A percentile compares a stretch with the other conserved stretches of the same genome.
These are phyloP conservation scores for Rhodosporidiobolus sp. DNA, from an alignment of 768 basidiomycete species.

Conservation along the genomic window DNA sequence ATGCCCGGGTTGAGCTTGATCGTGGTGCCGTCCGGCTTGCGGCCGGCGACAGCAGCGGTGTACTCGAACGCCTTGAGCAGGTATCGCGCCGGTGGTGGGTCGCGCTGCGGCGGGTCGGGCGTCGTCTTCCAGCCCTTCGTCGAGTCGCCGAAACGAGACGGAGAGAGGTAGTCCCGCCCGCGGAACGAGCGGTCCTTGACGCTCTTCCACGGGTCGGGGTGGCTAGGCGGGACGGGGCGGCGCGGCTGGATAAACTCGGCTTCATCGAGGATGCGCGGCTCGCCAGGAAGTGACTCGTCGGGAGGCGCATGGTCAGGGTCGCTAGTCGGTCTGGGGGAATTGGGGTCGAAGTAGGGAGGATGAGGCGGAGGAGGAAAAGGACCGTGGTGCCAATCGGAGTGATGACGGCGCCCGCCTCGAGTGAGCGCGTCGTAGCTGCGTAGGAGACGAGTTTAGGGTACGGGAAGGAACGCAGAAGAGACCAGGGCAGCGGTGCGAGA, in stretches of 20 bases:
- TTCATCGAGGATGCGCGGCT: neutral
- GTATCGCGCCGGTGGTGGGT: constrained; percentile 10
- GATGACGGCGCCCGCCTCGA: neutral
- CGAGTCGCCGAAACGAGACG: neutral
- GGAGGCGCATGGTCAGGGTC: neutral
- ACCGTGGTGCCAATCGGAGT: neutral
- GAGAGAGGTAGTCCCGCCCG: neutral
- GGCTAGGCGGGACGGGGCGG: constrained; percentile 10
- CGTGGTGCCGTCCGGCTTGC: neutral
- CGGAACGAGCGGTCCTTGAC: neutral
- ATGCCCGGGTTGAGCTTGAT: neutral
- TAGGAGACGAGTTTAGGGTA: too few relatives aligned
- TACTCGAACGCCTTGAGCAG: constrained; percentile 32
- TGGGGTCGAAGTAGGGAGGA: neutral
- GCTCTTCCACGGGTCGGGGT: constrained; percentile 18
- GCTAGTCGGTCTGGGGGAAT: neutral
- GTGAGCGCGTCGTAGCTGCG: neutral
- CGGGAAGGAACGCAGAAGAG: neutral
- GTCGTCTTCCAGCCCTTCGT: neutral
- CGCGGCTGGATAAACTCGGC: constrained; percentile 11
- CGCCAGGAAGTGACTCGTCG: neutral
- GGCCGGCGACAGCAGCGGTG: neutral
- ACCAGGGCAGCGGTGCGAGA: neutral
- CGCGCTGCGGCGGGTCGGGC: neutral
- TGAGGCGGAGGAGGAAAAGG: neutral